phyloP scores from a whole-genome alignment of 2,329 filamentous ascomycete species.

The Salinomyces thailandicus region DNA sequence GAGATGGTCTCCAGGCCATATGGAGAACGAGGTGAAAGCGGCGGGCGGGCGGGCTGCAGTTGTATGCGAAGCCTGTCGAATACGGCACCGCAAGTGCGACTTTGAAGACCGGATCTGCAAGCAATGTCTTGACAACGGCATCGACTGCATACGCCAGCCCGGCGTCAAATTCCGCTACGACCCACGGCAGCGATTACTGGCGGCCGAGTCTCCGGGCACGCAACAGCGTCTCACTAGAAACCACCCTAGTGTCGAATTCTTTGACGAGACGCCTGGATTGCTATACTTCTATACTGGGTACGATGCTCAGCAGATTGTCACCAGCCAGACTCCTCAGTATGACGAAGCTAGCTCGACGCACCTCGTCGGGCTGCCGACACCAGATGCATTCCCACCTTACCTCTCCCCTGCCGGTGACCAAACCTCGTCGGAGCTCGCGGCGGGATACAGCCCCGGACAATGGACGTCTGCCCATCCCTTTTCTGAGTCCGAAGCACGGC shows the following conservation, averaged over 20 bases:
- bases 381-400: no score
- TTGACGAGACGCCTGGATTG: not conserved
- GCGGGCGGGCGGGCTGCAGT: not conserved
- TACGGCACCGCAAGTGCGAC: conserved; percentile 11
- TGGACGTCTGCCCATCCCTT: conserved; percentile 1
- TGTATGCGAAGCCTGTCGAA: conserved; percentile 11
- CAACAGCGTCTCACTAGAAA: not conserved
- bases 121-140: conserved; percentile 7
- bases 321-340: no score
- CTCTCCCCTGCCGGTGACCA: no score
- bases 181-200: conserved; percentile 2
- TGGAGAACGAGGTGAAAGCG: not conserved
- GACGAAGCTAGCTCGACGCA: no score
- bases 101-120: conserved; percentile 6
- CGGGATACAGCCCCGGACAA: not conserved
- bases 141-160: conserved; percentile 10
- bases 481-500: conserved; percentile 7
- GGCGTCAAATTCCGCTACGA: conserved; percentile 9
- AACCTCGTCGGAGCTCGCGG: not conserved
- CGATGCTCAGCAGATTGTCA: not conserved
- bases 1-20: not conserved
- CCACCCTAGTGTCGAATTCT: not conserved
- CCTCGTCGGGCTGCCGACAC: no score
- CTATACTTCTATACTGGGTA: not conserved
- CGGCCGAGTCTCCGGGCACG: not conserved